A percentile compares a stretch with the other conserved stretches of the same genome.
Evolutionary conservation across 495 filamentous ascomycete genomes (phyloP).

Genomic region (Tuber borchii): DNA sequence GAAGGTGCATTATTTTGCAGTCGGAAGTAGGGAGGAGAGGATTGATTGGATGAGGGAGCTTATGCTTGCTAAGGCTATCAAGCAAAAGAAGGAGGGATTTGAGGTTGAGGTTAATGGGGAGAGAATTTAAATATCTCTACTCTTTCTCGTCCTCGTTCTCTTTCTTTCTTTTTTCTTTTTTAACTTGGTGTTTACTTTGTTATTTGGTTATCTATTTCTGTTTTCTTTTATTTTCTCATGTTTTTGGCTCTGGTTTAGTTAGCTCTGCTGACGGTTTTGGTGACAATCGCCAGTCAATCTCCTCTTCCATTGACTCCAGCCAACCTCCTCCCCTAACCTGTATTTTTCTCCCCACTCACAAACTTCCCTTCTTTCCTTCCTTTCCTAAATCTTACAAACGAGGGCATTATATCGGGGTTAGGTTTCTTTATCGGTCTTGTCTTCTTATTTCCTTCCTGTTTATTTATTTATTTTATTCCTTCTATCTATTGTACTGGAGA

Average conservation of each 20-base stretch:
- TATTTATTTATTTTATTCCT: background rate
- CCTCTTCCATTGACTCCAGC: background rate
- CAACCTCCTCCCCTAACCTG: background rate
- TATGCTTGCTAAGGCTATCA: conserved; percentile 88
- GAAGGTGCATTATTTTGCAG: conserved; percentile 93
- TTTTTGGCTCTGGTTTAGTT: background rate
- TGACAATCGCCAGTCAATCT: background rate
- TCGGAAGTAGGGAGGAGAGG: conserved; percentile 74
- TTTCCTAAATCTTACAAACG: background rate
- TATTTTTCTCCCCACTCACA: background rate
- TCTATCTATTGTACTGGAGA: background rate
- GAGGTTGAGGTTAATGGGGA: conserved; percentile 76
- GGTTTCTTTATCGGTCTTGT: background rate
- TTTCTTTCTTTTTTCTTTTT: conserved; percentile 15
- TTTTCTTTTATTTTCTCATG: background rate
- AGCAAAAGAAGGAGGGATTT: conserved; percentile 73
- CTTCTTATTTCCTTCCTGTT: background rate
- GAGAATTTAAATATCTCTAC: conserved; percentile 52
- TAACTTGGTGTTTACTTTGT: conserved; percentile 11
- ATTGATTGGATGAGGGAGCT: conserved; percentile 98
- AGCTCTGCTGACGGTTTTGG: background rate
- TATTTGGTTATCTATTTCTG: background rate
- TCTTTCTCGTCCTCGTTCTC: conserved; percentile 3
- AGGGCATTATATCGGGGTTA: conserved; percentile 1
- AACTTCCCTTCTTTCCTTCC: background rate